These are phyloP conservation scores for Xerocomus minutiporus DNA, from an alignment of 1,284 basidiomycete species.

Conservation along the genomic window DNA sequence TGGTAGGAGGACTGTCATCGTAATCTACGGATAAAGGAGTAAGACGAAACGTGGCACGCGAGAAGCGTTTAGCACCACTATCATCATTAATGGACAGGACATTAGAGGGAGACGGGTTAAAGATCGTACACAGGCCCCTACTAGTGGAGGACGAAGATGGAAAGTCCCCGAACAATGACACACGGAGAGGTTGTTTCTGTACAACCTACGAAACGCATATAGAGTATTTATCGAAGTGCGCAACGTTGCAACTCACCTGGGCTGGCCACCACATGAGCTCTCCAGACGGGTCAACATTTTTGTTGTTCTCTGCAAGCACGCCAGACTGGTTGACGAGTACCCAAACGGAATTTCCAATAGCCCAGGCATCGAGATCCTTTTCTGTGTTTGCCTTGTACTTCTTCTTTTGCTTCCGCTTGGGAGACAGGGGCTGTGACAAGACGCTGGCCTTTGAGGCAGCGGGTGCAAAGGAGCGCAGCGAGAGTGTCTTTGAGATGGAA, in stretches of 20 bases:
- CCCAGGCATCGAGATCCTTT: slow-evolving; percentile 15
- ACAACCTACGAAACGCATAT: slow-evolving; percentile 22
- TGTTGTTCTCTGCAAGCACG: slow-evolving; percentile 25
- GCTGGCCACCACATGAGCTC: slow-evolving; percentile 50
- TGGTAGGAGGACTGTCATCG: slow-evolving; percentile 34
- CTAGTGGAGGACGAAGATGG: slow-evolving; percentile 24
- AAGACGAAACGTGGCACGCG: slow-evolving; percentile 24
- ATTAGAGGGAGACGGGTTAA: slow-evolving; percentile 21
- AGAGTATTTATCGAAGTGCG: slow-evolving; percentile 1
- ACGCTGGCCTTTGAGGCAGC: slow-evolving; percentile 10
- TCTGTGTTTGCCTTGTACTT: slow-evolving; percentile 1
- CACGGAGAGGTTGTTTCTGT: slow-evolving; percentile 27
- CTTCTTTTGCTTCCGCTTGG: slow-evolving; percentile 22
- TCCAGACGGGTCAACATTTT: slow-evolving; percentile 9
- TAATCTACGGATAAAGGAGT: slow-evolving; percentile 22
- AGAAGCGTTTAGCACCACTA: slow-evolving; percentile 26
- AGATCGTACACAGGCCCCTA: slow-evolving; percentile 27
- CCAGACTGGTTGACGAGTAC: slow-evolving; percentile 38
- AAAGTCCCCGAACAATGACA: slow-evolving; percentile 30
- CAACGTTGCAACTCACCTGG: slow-evolving; percentile 34
- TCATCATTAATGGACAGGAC: slow-evolving; percentile 18
- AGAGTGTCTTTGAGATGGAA: slow-evolving; percentile 9
- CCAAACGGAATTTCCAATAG: slow-evolving; percentile 39
- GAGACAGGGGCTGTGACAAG: slow-evolving; percentile 21
- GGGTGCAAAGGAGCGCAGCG: slow-evolving; percentile 11